These are phyloP conservation scores for Porcisia hertigi DNA, from an alignment of 208 protist genomes.

Conservation along the genomic window DNA sequence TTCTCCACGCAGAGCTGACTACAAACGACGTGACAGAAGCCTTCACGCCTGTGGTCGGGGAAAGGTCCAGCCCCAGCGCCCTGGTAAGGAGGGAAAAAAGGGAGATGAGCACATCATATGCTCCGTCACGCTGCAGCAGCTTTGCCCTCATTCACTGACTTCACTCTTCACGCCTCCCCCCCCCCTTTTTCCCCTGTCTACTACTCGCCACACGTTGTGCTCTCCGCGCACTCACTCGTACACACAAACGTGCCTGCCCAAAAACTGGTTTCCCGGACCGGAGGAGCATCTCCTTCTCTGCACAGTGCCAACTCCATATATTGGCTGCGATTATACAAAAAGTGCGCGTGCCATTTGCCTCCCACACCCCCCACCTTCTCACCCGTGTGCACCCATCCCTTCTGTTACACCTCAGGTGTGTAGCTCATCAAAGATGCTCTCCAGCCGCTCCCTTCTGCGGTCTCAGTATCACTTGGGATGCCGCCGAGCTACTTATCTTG, in stretches of 20 bases:
- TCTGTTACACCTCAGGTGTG: too few relatives aligned
- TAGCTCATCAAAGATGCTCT: conserved; percentile 27
- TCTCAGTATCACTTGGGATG: conserved; percentile 17
- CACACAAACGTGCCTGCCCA: background rate
- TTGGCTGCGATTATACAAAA: background rate
- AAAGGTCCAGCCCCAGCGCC: background rate
- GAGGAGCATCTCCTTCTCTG: conserved; percentile 6
- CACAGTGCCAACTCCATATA: background rate
- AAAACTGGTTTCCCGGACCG: background rate
- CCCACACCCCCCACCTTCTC: background rate
- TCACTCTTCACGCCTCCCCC: background rate
- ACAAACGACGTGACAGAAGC: background rate
- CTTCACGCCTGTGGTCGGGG: background rate
- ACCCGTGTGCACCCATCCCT: background rate
- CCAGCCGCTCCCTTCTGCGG: conserved; percentile 29
- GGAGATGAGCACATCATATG: too few relatives aligned
- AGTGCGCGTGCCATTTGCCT: background rate
- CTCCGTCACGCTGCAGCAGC: background rate
- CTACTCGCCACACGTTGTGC: background rate
- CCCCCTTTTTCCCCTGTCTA: background rate
- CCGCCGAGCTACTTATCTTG: conserved; percentile 19
- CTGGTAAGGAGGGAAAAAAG: background rate
- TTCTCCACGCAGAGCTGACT: background rate
- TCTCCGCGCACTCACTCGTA: background rate
- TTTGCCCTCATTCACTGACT: background rate